Evolutionary conservation across 352 stramenopile genomes (phyloP).

Genomic region (Phytophthora litchii): DNA sequence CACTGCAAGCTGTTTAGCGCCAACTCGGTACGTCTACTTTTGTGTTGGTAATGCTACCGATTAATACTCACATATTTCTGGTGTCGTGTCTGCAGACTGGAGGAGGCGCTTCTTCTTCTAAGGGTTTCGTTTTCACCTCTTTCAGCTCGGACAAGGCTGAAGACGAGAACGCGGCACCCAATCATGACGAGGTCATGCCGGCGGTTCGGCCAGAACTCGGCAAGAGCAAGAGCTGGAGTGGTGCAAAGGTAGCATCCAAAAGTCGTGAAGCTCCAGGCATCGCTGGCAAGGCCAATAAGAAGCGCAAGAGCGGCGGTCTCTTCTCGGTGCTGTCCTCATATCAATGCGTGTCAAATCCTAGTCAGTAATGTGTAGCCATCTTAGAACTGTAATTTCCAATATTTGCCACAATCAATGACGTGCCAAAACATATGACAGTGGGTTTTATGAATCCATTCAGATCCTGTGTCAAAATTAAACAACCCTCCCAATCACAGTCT

Average conservation of each 20-base stretch:
- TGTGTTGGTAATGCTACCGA: not conserved
- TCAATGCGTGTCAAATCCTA: conserved; percentile 60
- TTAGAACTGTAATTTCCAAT: conserved; percentile 12
- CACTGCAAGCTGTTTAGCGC: conserved; percentile 78
- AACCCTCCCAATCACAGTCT: too few relatives aligned
- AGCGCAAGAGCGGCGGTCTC: conserved; percentile 53
- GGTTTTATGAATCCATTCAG: not conserved
- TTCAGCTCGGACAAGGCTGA: conserved; percentile 55
- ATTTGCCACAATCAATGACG: conserved; percentile 26
- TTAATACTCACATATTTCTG: conserved; percentile 7
- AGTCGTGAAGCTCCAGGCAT: conserved; percentile 10
- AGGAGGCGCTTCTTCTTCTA: conserved; percentile 37
- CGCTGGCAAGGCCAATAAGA: conserved; percentile 31
- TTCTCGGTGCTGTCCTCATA: conserved; percentile 77
- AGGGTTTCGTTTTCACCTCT: conserved; percentile 84
- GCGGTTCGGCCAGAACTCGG: conserved; percentile 27
- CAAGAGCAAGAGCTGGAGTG: conserved; percentile 66
- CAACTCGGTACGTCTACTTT: conserved; percentile 51
- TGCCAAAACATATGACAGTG: conserved; percentile 8
- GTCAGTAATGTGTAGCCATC: conserved; percentile 30
- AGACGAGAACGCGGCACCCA: conserved; percentile 40
- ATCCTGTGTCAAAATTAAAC: too few relatives aligned
- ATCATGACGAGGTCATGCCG: conserved; percentile 27
- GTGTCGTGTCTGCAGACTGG: conserved; percentile 14
- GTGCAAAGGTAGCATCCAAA: conserved; percentile 27